Conservation (phyloP, 176 grass and related monocot genomes). For the Rhynchospora pubera region DNA sequence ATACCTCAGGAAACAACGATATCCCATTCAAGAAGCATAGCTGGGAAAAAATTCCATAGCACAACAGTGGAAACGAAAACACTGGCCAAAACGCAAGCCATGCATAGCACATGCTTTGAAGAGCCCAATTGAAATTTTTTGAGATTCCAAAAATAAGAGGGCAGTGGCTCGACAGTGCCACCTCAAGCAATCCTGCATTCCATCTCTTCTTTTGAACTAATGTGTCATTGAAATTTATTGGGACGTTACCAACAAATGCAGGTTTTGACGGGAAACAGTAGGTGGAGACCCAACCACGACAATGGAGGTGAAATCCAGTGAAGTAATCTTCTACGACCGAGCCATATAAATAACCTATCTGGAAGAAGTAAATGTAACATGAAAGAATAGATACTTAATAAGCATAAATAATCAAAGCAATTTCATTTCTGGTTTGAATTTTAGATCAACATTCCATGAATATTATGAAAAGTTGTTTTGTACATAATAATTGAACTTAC, state of each 20-base stretch:
- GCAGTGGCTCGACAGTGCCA: constrained; percentile 37
- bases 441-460: not conserved
- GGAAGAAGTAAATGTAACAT: not conserved
- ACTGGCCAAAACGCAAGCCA: constrained; percentile 23
- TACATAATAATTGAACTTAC: not conserved
- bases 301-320: constrained; percentile 60
- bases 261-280: constrained; percentile 37
- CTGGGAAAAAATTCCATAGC: constrained; percentile 45
- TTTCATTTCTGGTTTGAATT: not conserved
- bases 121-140: constrained; percentile 17
- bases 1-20: constrained; percentile 35
- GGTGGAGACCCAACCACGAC: constrained; percentile 48
- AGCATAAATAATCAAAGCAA: not conserved
- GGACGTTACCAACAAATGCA: constrained; percentile 45
- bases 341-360: constrained; percentile 56
- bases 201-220: constrained; percentile 64
- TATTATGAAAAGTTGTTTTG: not conserved
- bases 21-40: constrained; percentile 34
- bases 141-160: constrained; percentile 32
- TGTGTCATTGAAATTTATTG: constrained; percentile 49
- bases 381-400: not conserved
- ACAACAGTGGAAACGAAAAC: constrained; percentile 35
- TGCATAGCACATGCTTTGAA: constrained; percentile 39
- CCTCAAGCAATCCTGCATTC: constrained; percentile 43
- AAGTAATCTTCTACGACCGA: constrained; percentile 58